Percentiles rank a stretch among this genome's conserved stretches.
Evolutionary conservation across 768 basidiomycete species (phyloP).

Genomic region (Boletus rex-veris): DNA sequence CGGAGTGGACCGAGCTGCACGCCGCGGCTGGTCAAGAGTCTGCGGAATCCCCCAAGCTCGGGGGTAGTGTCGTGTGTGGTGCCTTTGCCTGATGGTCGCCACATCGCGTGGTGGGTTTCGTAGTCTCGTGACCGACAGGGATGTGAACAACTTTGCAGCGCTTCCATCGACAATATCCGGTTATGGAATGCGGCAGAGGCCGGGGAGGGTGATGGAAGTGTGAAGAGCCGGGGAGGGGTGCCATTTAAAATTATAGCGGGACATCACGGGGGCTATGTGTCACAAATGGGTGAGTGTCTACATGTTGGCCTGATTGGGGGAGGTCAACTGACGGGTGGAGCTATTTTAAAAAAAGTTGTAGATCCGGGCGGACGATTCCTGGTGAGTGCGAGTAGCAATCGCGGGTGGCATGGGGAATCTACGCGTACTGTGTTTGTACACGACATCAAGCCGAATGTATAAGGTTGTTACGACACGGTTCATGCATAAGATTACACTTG

Average conservation of each 20-base stretch:
- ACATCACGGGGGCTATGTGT: conserved; percentile 92
- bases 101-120: conserved; percentile 83
- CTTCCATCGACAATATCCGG: conserved; percentile 89
- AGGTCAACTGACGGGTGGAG: conserved; percentile 22
- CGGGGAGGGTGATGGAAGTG: conserved; percentile 59
- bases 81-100: conserved; percentile 87
- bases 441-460: conserved; percentile 60
- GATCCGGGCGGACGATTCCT: conserved; percentile 83
- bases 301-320: conserved; percentile 5
- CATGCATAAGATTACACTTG: conserved; percentile 27
- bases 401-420: conserved; percentile 91
- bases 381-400: conserved; percentile 88
- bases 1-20: conserved; percentile 54
- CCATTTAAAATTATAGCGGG: conserved; percentile 96
- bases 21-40: conserved; percentile 76
- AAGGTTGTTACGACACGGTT: conserved; percentile 30
- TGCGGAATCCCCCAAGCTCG: conserved; percentile 84
- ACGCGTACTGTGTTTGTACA: conserved; percentile 89
- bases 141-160: conserved; percentile 45
- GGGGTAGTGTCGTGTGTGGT: conserved; percentile 91
- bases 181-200: conserved; percentile 89
- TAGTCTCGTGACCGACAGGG: conserved; percentile 12
- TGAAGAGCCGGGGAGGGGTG: conserved; percentile 62
- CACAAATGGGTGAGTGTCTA: conserved; percentile 77
- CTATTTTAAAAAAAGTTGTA: conserved; percentile 53